Evolutionary conservation across 305 asterid species (phyloP), one percentile per base, ranked within the genome.

Genomic region (Fraxinus platypoda): DNA sequence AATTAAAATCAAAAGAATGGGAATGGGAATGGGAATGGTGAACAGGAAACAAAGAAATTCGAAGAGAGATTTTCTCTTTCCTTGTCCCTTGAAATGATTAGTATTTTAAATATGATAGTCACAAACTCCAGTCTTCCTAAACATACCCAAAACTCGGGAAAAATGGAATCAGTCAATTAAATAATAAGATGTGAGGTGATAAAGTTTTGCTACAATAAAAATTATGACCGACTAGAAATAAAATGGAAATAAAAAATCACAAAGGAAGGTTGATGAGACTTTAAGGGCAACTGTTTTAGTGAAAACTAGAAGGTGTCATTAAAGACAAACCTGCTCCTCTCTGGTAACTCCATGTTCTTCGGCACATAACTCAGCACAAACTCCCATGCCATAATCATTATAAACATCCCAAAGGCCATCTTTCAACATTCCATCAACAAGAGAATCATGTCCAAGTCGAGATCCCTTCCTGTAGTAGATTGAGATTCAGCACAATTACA

Each of bases 401-500:
- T 94, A 97, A 71, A 92, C 99, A 87, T 97, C 99, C 97, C 98
- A 94, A n/a, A 97, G 90, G 46, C 99, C 99, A 85, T 97, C 99
- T 89, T 94, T 97, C 83, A 97, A 78, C 99, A 97, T 93, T 86
- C 99, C 99, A 88, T 97, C 99, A 86, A 97, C 96, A 79, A 97
- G 92, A 80, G 98, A 86, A 86, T 97, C 99, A 72, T 97, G 98
- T 81, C 99, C 99, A 80, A 93, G 97, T 70, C 99, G 93, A 84
- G 98, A 97, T 68, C 99, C 99, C 87, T 94, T 94, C 90, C 98
- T 96, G 91, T 75, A 89, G 87, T 82, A 85, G 13, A 80, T 43
- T 72, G 83, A 83, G 83, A 78, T 37, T 26, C 38, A 79, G 81
- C 73, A 7, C 35, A 15, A 28, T 23, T 25, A 52, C 11, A 62